Evolutionary conservation across 2,329 filamentous ascomycete species (phyloP), one percentile per base, ranked within the genome.

Genomic region (Colletotrichum sp.): DNA sequence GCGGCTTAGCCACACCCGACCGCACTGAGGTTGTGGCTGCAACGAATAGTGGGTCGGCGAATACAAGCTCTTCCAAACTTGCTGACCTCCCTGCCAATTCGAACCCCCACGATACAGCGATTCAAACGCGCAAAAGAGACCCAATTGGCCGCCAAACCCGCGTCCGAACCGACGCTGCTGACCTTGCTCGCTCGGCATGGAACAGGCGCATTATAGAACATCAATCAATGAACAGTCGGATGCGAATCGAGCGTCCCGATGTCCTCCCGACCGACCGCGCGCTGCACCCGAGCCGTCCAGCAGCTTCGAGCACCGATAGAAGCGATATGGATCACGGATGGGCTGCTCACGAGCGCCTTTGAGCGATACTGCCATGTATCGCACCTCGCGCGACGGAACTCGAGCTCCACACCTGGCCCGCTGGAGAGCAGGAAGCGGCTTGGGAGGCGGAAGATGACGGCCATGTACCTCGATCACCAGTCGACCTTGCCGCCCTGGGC

Each of bases 241-340:
- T 34, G 29, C 65, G 57, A 32, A 19, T 49, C 22, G 39, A 39
- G 59, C n/a, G 25, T 32, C 32, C 16, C 39, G 25, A 75, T 75
- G 72, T 52, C 57, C 19, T 57, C 73, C 57, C 73, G 73, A 52
- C 73, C 73, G 44, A 82, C 86, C 81, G 86, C 86, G 81, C 82
- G 80, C 75, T 91, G 88, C 86, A 87, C 85, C 81, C 86, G 87
- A 84, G 87, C 86, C 83, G 85, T 87, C 80, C 86, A 87, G 76
- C 69, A 64, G 61, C 80, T 87, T 57, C 78, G 82, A 59, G 79
- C 84, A 25, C 79, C 85, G 13, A 78, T 79, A 74, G 88, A 90
- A 68, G 84, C 86, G 59, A 80, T 92, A 78, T 93, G 92, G 91
- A 88, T 93, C 77, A 88, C 89, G 34, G 92, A 94, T 79, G 86